These are phyloP conservation scores for Lecanicillium sp. DNA, from an alignment of 2,329 filamentous ascomycete genomes.

Conservation along the genomic window DNA sequence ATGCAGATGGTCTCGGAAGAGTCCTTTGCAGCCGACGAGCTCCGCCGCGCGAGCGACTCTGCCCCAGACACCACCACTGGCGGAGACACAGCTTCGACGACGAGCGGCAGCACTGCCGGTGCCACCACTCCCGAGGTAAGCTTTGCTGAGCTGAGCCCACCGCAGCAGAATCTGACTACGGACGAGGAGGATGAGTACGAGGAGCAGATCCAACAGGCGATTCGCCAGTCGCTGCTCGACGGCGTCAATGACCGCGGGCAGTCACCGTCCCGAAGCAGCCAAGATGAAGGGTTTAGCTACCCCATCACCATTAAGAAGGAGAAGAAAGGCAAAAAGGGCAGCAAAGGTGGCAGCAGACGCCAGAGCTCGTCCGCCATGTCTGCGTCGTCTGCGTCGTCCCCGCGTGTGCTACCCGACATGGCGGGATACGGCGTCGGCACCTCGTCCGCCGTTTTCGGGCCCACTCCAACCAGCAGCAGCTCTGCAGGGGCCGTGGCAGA, in stretches of 20 bases:
- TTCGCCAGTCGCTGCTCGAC: constrained; percentile 55
- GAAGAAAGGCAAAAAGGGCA: constrained; percentile 35
- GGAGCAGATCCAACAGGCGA: constrained; percentile 55
- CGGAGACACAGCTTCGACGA: constrained; percentile 37
- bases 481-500: constrained; percentile 5
- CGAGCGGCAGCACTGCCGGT: constrained; percentile 36
- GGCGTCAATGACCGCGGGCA: constrained; percentile 41
- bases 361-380: constrained; percentile 21
- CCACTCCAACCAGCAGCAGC: too few species aligned
- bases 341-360: constrained; percentile 24
- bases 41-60: constrained; percentile 48
- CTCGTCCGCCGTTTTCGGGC: constrained; percentile 18
- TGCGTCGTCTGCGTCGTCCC: constrained; percentile 26
- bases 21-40: constrained; percentile 42
- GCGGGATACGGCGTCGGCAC: constrained; percentile 24
- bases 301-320: constrained; percentile 38
- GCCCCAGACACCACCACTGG: constrained; percentile 36
- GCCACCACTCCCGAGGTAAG: constrained; percentile 53
- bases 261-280: constrained; percentile 38
- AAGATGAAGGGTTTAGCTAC: constrained; percentile 45
- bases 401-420: constrained; percentile 24
- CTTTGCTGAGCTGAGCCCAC: constrained; percentile 35
- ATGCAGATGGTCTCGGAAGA: constrained; percentile 63
- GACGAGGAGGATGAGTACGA: constrained; percentile 50
- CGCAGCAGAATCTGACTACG: constrained; percentile 21